phyloP scores from a whole-genome alignment of 1,284 basidiomycete genomes.

The Wolfiporia cocos region DNA sequence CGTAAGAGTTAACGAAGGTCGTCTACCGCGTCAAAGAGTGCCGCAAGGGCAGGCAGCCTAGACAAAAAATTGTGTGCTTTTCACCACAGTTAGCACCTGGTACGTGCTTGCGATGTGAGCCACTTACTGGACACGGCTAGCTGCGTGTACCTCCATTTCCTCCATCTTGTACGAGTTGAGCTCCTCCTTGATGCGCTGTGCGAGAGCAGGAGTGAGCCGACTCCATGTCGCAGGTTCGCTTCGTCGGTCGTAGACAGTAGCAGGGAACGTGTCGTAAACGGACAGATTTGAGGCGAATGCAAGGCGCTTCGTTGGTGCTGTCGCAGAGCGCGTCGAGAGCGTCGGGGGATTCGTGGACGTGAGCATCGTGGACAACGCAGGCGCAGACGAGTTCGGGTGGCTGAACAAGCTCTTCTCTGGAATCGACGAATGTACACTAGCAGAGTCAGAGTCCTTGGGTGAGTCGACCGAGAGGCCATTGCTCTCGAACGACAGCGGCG shows the following conservation, averaged over 20 bases:
- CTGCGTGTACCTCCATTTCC: constrained; percentile 94
- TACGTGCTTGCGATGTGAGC: no score
- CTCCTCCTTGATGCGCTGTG: constrained; percentile 95
- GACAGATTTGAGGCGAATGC: constrained; percentile 90
- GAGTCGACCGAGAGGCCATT: constrained; percentile 26
- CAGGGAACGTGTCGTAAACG: constrained; percentile 93
- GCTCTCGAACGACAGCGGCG: constrained; percentile 56
- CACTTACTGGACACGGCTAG: constrained; percentile 81
- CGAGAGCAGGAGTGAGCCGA: constrained; percentile 88
- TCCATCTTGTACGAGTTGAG: constrained; percentile 97
- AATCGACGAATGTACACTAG: constrained; percentile 18
- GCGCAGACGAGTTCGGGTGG: constrained; percentile 85
- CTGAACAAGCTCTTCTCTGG: constrained; percentile 49
- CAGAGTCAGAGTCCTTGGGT: constrained; percentile 31
- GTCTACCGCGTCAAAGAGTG: constrained; percentile 13
- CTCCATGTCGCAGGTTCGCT: constrained; percentile 98
- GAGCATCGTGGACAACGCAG: constrained; percentile 66
- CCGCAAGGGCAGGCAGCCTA: constrained; percentile 22
- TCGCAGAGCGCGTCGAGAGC: constrained; percentile 57
- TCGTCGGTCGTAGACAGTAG: constrained; percentile 87
- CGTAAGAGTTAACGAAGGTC: constrained; percentile 16
- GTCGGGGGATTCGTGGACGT: constrained; percentile 32
- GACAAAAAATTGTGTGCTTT: constrained; percentile 55
- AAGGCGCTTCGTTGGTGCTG: constrained; percentile 65
- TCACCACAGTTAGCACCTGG: constrained; percentile 1